Evolutionary conservation across 2,329 filamentous ascomycete species (phyloP), one percentile per base, ranked within the genome.

Genomic region (Pezicula radicicola): DNA sequence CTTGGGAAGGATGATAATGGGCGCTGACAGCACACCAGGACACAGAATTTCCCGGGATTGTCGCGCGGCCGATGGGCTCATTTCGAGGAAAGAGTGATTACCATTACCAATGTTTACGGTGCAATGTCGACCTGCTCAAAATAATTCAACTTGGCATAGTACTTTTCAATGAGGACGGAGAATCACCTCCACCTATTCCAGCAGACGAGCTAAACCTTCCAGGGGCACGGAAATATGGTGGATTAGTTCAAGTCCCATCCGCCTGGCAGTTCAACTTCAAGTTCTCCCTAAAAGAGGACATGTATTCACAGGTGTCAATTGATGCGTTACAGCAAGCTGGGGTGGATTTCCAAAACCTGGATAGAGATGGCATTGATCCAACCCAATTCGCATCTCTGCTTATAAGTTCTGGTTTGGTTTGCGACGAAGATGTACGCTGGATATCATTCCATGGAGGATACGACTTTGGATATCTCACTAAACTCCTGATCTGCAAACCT

Each of bases 241-340:
- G 55, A 52, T 64, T 62, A 49, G 57, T 61, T 45, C 78, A 81
- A 46, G 85, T 91, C 53, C 93, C 90, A 15, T 95, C 89, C 67
- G 95, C 93, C 16, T 99, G 94, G 94, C 93, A 97, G 62, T 99
- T 99, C 79, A 97, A 99, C 77, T 99, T 99, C 73, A 88, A 92
- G 63, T 99, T 97, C 71, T 94, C 91, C 1, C 79, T 97, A 9
- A 89, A 94, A 60, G 85, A 93, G 37, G 94, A 99, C 72, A 99
- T 99, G 94, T 97, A 95, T 73, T 94, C 95, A 57, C 88, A 96
- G 67, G 88, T 91, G 52, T 97, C 91, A 15, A 97, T 97, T 60
- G 88, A 94, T 59, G 91, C 96, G 62, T 80, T 97, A 18, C 87
- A 91, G 61, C 87, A 90, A 63, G 90, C 91, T 2, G 94, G 94